phyloP scores from a whole-genome alignment of 805 yeast species.

The Kodamaea kaohsiungensis region DNA sequence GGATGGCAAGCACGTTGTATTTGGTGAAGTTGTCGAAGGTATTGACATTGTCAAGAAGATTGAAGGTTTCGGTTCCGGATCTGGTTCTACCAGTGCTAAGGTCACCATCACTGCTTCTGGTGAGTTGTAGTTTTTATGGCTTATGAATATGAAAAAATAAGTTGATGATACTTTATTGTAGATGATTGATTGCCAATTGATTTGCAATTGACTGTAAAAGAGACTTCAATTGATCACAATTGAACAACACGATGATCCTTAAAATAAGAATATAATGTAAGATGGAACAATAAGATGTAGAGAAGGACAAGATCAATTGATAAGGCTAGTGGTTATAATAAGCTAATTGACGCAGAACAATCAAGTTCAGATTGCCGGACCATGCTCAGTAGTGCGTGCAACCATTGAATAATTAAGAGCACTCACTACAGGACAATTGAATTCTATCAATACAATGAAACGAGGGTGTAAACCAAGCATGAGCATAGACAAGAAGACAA shows the following conservation, averaged over 20 bases:
- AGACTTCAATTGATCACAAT: no score
- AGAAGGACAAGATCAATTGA: no score
- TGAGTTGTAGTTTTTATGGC: slow-evolving; percentile 41
- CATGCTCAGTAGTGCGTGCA: not conserved
- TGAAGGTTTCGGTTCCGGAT: slow-evolving; percentile 68
- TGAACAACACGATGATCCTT: no score
- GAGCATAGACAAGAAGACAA: no score
- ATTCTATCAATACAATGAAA: not conserved
- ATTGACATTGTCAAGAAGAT: slow-evolving; percentile 81
- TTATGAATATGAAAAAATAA: slow-evolving; percentile 11
- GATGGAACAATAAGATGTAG: no score
- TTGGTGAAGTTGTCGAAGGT: slow-evolving; percentile 90
- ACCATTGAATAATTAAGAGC: not conserved
- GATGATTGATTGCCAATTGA: not conserved
- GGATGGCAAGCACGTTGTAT: slow-evolving; percentile 93
- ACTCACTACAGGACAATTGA: not conserved
- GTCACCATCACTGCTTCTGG: slow-evolving; percentile 66
- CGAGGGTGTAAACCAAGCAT: not conserved
- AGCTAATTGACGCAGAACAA: no score
- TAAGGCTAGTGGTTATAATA: no score
- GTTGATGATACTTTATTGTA: not conserved
- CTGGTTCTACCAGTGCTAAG: slow-evolving; percentile 67
- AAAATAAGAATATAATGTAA: no score
- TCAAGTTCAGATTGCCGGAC: not conserved
- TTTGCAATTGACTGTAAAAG: not conserved